Evolutionary conservation across 108 stramenopile species (phyloP).

Genomic region (Pseudonitzschia pungens): DNA sequence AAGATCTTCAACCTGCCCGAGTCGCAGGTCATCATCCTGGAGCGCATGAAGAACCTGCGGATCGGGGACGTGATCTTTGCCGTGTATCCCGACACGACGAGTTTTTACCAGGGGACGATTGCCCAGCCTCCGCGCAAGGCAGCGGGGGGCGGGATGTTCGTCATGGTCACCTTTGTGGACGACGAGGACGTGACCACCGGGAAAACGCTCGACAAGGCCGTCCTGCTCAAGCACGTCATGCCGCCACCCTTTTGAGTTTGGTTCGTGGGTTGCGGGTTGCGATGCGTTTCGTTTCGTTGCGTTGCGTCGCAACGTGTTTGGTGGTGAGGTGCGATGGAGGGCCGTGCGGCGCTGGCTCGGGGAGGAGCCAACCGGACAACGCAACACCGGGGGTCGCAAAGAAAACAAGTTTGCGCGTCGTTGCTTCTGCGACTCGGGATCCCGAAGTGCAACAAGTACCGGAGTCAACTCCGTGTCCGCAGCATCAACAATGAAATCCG

Average conservation of each 20-base stretch:
- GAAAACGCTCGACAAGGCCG: constrained; percentile 78
- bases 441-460: too few species aligned
- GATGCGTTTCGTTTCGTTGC: too few species aligned
- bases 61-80: constrained; percentile 72
- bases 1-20: constrained; percentile 76
- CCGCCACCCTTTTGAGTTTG: constrained; percentile 51
- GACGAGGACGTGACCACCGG: constrained; percentile 73
- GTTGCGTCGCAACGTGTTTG: too few species aligned
- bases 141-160: constrained; percentile 47
- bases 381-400: too few species aligned
- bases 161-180: constrained; percentile 81
- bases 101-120: constrained; percentile 81
- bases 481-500: too few species aligned
- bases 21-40: constrained; percentile 58
- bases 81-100: constrained; percentile 86
- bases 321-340: too few species aligned
- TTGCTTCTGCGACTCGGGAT: too few species aligned
- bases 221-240: constrained; percentile 74
- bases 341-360: too few species aligned
- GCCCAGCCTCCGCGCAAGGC: constrained; percentile 49
- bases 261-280: too few species aligned
- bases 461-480: too few species aligned
- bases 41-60: constrained; percentile 34
- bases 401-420: too few species aligned
- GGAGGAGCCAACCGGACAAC: too few species aligned